Base-by-base conservation (phyloP, 495 filamentous ascomycete genomes). In the Pyrenula massariospora region DNA sequence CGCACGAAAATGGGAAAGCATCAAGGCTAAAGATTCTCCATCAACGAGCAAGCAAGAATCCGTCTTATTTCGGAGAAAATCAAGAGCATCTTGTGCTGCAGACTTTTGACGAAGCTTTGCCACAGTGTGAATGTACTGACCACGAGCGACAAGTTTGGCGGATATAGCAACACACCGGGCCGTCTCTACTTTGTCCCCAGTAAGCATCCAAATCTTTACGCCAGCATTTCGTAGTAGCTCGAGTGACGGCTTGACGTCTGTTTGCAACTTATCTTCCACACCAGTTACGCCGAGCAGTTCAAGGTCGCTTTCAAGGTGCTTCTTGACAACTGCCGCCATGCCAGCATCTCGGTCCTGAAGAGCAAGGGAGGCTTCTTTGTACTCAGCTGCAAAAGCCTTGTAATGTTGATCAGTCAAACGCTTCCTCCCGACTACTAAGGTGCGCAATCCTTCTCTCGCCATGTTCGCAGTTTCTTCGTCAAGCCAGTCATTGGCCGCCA, bases 201-300 rank as follows among this genome's bases (percentile, higher is more conserved):
- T 99, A 63, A 99, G 74, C 94, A 99, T 99, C 94, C 94, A 99
- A 56, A 97, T 96, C 71, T 95, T 96, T 66, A 99, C 89, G n/a
- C 94, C 94, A 10, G 94, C 94, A 66, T 99, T 97, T 58, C 94
- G 87, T 49, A 99, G 83, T 12, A 97, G 78, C 65, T 99, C 94
- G 5, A 99, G 78, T 1, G 88, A 92, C 2, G 91, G 86, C 65
- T 96, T 97, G 64, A 99, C 94, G 70, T 96, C 89, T 54, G 82
- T 81, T 66, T 99, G 94, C 22, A 99, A 76, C 59, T 94, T 94
- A 67, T 99, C 94, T 67, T 99, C 94, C 1, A 99, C 94, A 56
- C 94, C 94, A 1, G 94, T 99, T 12, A 99, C 91, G 12, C 94
- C 94, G 1, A 96, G 79, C 21, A 99, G 78, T 65, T 97, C 93